phyloP scores from a whole-genome alignment of 345 rosid species.

The Eutrema heterophyllum region DNA sequence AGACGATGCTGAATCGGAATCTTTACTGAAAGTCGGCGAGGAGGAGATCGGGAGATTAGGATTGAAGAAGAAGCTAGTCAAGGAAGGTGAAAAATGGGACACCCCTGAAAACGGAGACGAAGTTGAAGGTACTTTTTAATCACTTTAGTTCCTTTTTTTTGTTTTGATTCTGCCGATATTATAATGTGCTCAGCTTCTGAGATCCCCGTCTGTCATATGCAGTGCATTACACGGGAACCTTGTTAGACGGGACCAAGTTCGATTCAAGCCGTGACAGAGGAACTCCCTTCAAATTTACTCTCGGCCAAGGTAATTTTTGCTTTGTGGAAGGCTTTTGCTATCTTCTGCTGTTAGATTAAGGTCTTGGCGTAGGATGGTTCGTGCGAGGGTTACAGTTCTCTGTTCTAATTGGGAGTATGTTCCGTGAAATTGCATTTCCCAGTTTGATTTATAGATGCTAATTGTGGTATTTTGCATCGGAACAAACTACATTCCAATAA shows the following conservation, averaged over 20 bases:
- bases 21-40: conserved; percentile 37
- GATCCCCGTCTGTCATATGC: conserved; percentile 9
- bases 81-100: conserved; percentile 67
- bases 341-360: not conserved
- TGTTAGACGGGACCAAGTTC: conserved; percentile 58
- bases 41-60: conserved; percentile 68
- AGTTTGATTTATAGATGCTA: too few species aligned
- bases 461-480: too few species aligned
- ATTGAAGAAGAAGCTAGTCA: conserved; percentile 65
- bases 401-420: too few species aligned
- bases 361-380: not conserved
- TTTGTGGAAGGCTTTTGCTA: not conserved
- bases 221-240: conserved; percentile 53
- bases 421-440: too few species aligned
- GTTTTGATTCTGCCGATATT: too few species aligned
- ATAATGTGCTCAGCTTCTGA: not conserved
- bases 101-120: conserved; percentile 64
- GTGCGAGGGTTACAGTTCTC: not conserved
- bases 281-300: conserved; percentile 52
- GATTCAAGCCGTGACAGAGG: conserved; percentile 60
- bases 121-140: conserved; percentile 63
- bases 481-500: too few species aligned
- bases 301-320: conserved; percentile 46
- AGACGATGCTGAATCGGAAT: conserved; percentile 19
- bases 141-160: not conserved